Evolutionary conservation across 768 basidiomycete genomes (phyloP).

Genomic region (Termitomyces sp.): DNA sequence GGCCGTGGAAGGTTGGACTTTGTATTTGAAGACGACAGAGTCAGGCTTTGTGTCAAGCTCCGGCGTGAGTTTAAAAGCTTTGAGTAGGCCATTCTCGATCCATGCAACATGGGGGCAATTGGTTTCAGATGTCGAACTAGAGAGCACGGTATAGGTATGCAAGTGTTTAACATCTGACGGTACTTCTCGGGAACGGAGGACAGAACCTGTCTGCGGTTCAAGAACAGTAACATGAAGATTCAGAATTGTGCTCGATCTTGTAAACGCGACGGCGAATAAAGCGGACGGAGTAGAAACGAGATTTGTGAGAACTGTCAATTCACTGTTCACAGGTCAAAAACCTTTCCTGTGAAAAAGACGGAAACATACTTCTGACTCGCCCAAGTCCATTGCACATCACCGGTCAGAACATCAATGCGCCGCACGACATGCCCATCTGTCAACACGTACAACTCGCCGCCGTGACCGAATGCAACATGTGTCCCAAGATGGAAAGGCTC

Average conservation of each 20-base stretch:
- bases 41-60: conserved; percentile 43
- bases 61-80: conserved; percentile 46
- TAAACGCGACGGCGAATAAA: conserved; percentile 53
- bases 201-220: conserved; percentile 44
- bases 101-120: conserved; percentile 37
- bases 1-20: conserved; percentile 10
- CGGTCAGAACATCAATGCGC: conserved; percentile 42
- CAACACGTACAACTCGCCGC: conserved; percentile 41
- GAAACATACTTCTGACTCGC: conserved; percentile 57
- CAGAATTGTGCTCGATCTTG: conserved; percentile 46
- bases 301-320: conserved; percentile 58
- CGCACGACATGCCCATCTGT: conserved; percentile 58
- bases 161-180: conserved; percentile 42
- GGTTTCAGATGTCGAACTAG: conserved; percentile 1
- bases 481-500: conserved; percentile 56
- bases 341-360: background rate
- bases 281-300: conserved; percentile 47
- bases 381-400: conserved; percentile 67
- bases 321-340: conserved; percentile 31
- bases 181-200: conserved; percentile 44
- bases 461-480: conserved; percentile 32
- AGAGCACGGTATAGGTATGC: conserved; percentile 25
- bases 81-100: conserved; percentile 48
- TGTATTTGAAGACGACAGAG: conserved; percentile 20
- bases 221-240: conserved; percentile 67